Evolutionary conservation across 257 asterid genomes (phyloP), one percentile per base, ranked within the genome.

Genomic region (Forsythia suspensa): DNA sequence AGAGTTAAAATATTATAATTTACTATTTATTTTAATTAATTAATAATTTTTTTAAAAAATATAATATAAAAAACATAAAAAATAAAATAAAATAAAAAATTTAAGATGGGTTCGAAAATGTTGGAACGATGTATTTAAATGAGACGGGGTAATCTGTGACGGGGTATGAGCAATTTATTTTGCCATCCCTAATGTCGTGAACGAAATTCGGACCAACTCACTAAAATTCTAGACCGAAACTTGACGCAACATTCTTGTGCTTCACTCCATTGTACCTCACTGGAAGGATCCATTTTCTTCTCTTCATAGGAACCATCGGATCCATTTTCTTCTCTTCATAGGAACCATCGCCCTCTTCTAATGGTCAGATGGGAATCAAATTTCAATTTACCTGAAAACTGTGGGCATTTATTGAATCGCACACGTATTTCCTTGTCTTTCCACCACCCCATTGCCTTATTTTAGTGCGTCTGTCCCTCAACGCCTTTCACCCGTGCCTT

Each of bases 371-470:
- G 70, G 85, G 21, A 77, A 73, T 66, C 37, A 0, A 81, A 69
- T 61, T 71, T 76, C 82, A 55, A 77, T 83, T 39, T 71, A 38
- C 73, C 59, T 24, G 48, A 81, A 80, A 80, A 80, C 87, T 41
- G 48, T 84, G 81, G 85, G 85, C 87, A 74, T 75, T 74, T 36
- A 36, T 80, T 39, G 82, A 51, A 52, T 41, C 66, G 81, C 84
- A 43, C 61, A 75, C 68, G 43, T 55, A 73, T 73, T 69, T 37
- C 51, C 29, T 36, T 24, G 42, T 40, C n/a, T 51, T 75, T 20
- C 5, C 39, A 9, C 48, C 71, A 3, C 3, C 57, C 52, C 71
- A 8, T 72, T 46, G 66, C 74, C 51, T 68, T 79, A 76, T 83
- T 61, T 79, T 11, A 83, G 70, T 21, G 71, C 75, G 61, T 61